phyloP scores from a whole-genome alignment of 23 red algal species.

The Gracilariopsis chorda region DNA sequence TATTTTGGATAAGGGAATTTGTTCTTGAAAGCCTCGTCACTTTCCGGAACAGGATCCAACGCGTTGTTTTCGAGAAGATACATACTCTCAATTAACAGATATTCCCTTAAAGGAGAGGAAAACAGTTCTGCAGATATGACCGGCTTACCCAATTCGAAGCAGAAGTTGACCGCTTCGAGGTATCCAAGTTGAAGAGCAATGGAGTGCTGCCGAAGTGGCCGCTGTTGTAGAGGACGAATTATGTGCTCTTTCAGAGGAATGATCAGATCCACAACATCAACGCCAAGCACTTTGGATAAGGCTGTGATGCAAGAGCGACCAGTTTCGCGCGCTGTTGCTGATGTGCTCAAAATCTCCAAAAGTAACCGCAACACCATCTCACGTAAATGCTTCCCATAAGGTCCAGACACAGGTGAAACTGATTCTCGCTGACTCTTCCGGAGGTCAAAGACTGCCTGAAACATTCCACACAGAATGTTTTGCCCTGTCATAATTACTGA shows the following conservation, averaged over 20 bases:
- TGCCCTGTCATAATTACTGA: neutral
- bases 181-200: constrained; percentile 82
- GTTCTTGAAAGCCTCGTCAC: constrained; percentile 73
- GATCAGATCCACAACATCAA: constrained; percentile 32
- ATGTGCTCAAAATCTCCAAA: neutral
- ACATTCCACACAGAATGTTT: neutral
- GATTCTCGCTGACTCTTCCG: neutral
- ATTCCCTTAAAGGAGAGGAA: neutral
- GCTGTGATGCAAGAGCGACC: constrained; percentile 25
- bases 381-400: constrained; percentile 10
- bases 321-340: constrained; percentile 38
- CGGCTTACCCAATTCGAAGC: constrained; percentile 30
- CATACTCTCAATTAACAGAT: constrained; percentile 48
- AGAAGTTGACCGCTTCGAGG: constrained; percentile 66
- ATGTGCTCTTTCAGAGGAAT: constrained; percentile 44
- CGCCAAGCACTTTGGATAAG: constrained; percentile 11
- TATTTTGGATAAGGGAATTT: constrained; percentile 85
- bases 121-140: constrained; percentile 57
- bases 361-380: neutral
- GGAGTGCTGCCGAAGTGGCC: constrained; percentile 71
- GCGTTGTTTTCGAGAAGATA: constrained; percentile 78
- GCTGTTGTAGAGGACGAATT: constrained; percentile 56
- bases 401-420: neutral
- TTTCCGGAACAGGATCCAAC: constrained; percentile 72
- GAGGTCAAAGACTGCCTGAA: neutral